Conservation (phyloP, 768 basidiomycete species). For the Hygrocybe punicea region DNA sequence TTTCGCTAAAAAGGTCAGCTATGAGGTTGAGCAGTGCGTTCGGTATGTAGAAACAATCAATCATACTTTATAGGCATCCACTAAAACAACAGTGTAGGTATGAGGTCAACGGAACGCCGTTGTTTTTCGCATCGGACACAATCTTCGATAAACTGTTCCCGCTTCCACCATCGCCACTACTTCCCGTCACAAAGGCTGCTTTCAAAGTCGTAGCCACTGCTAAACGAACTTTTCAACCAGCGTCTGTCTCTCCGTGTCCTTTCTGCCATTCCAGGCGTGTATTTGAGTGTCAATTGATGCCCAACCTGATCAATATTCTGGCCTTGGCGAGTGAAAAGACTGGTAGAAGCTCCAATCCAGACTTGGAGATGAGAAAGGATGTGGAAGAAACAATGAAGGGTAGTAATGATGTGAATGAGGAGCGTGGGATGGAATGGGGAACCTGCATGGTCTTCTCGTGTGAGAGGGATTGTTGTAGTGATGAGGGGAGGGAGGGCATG, state of each 20-base stretch:
- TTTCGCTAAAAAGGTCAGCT: slow-evolving; percentile 32
- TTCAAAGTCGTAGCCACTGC: slow-evolving; percentile 52
- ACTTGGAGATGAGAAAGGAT: slow-evolving; percentile 65
- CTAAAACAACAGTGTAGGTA: slow-evolving; percentile 51
- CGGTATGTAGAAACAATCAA: slow-evolving; percentile 51
- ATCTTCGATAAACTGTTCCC: slow-evolving; percentile 77
- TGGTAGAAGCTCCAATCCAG: slow-evolving; percentile 43
- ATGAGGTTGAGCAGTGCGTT: slow-evolving; percentile 80
- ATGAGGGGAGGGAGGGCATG: slow-evolving; percentile 31
- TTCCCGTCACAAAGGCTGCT: slow-evolving; percentile 58
- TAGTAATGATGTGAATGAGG: slow-evolving; percentile 36
- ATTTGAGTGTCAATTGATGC: slow-evolving; percentile 95
- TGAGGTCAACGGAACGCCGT: slow-evolving; percentile 77
- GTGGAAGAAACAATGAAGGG: slow-evolving; percentile 56
- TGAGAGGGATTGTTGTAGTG: slow-evolving; percentile 68
- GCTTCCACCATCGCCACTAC: slow-evolving; percentile 38
- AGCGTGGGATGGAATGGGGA: slow-evolving; percentile 90
- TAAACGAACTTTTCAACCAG: slow-evolving; percentile 54
- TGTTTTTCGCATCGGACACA: slow-evolving; percentile 80
- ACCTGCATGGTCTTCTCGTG: slow-evolving; percentile 89
- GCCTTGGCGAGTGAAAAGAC: slow-evolving; percentile 22
- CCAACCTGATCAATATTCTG: slow-evolving; percentile 83
- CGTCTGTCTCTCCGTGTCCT: slow-evolving; percentile 60
- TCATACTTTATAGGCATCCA: background rate
- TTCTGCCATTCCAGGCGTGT: slow-evolving; percentile 62